Evolutionary conservation across 176 grass and related monocot species (phyloP).

Genomic region (Lolium rigidum): DNA sequence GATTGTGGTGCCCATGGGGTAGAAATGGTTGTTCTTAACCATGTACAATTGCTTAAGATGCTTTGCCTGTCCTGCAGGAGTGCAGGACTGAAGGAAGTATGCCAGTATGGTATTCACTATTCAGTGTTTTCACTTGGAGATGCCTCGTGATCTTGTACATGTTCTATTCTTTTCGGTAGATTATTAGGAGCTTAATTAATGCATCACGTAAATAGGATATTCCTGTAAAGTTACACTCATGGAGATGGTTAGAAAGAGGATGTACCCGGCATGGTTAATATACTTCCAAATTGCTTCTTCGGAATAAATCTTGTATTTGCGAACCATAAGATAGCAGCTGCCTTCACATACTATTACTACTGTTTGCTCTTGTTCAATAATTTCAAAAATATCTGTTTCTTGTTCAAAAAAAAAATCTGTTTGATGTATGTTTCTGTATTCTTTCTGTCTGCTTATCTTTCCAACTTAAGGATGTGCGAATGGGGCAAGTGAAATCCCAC

Average conservation of each 20-base stretch:
- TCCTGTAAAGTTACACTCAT: slow-evolving; percentile 18
- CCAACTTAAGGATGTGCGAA: too few species aligned
- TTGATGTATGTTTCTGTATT: too few species aligned
- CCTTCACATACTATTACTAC: neutral
- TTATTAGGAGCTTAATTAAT: slow-evolving; percentile 35
- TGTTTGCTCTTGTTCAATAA: neutral
- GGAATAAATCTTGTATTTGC: slow-evolving; percentile 13
- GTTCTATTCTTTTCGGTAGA: slow-evolving; percentile 47
- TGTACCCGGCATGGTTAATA: too few species aligned
- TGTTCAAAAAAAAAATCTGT: too few species aligned
- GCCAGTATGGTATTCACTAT: neutral
- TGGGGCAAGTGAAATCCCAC: too few species aligned
- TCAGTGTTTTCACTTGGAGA: slow-evolving; percentile 36
- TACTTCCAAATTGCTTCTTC: neutral
- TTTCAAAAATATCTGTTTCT: too few species aligned
- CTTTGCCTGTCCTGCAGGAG: slow-evolving; percentile 25
- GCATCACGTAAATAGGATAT: slow-evolving; percentile 40
- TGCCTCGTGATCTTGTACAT: slow-evolving; percentile 34
- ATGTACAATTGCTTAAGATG: slow-evolving; percentile 41
- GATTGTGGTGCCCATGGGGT: neutral
- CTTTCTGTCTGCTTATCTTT: too few species aligned
- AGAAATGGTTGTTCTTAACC: slow-evolving; percentile 29
- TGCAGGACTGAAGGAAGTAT: slow-evolving; percentile 8
- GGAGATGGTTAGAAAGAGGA: too few species aligned
- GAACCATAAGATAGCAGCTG: too few species aligned